phyloP scores from a whole-genome alignment of 768 basidiomycete species.

The Pleurotus ostreatus region DNA sequence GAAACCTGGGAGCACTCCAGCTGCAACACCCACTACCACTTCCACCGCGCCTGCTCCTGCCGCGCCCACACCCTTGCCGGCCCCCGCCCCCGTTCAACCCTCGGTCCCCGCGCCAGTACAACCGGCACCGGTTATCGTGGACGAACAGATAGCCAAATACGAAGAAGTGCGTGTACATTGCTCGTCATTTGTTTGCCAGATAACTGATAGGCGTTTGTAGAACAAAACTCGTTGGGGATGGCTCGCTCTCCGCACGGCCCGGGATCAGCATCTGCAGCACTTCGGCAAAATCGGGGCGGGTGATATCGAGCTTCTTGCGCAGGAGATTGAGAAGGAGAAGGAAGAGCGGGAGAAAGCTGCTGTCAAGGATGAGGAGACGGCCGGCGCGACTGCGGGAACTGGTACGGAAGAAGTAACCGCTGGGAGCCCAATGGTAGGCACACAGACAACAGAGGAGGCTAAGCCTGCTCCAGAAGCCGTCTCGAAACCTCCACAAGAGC shows the following conservation, averaged over 20 bases:
- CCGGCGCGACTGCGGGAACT: conserved; percentile 18
- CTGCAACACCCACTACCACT: conserved; percentile 6
- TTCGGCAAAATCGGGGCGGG: conserved; percentile 83
- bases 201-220: conserved; percentile 30
- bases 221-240: conserved; percentile 77
- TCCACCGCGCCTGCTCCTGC: conserved; percentile 19
- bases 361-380: conserved; percentile 32
- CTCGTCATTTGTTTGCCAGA: conserved; percentile 3
- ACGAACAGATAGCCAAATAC: conserved; percentile 50
- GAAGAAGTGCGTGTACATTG: conserved; percentile 52
- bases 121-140: conserved; percentile 26
- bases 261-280: conserved; percentile 68
- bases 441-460: conserved; percentile 18
- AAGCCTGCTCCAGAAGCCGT: conserved; percentile 18
- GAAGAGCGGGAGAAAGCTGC: conserved; percentile 33
- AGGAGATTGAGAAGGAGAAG: conserved; percentile 49
- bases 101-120: conserved; percentile 16
- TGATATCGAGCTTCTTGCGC: conserved; percentile 53
- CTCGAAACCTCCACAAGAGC: conserved; percentile 8
- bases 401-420: conserved; percentile 27
- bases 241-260: conserved; percentile 75
- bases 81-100: conserved; percentile 24
- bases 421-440: conserved; percentile 26
- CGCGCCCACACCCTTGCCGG: conserved; percentile 16
- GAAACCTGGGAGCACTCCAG: conserved; percentile 8